These are phyloP conservation scores for Diaporthe ilicicola DNA, from an alignment of 2,329 filamentous ascomycete genomes.

Conservation along the genomic window DNA sequence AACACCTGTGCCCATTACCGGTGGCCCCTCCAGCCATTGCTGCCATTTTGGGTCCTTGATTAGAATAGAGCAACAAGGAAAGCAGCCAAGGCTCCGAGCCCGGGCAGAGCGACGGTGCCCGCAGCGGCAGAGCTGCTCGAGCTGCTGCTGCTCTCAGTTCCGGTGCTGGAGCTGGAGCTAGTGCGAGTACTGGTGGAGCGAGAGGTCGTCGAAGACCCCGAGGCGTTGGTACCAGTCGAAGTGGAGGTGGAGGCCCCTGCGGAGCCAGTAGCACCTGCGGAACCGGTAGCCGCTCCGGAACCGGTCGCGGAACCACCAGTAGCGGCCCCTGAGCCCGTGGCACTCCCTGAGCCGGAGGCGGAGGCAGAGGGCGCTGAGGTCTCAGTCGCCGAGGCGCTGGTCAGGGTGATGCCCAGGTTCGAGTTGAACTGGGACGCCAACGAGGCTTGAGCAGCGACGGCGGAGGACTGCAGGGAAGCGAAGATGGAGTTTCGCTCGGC, in stretches of 20 bases:
- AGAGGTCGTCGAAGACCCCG: neutral
- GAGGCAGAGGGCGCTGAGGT: neutral
- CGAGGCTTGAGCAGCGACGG: conserved; percentile 17
- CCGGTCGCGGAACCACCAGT: no score
- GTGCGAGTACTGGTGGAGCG: conserved; percentile 5
- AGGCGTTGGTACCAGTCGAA: neutral
- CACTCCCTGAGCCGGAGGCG: neutral
- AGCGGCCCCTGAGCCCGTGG: neutral
- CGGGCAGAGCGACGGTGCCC: conserved; percentile 2
- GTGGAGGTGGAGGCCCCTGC: neutral
- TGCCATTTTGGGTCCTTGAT: neutral
- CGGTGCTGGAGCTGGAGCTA: neutral
- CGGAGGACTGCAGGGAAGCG: conserved; percentile 23
- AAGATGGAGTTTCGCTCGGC: conserved; percentile 18
- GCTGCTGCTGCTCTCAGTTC: conserved; percentile 20
- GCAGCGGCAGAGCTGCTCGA: conserved; percentile 11
- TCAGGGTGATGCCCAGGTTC: conserved; percentile 2
- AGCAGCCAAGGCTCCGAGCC: conserved; percentile 15
- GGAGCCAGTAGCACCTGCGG: neutral
- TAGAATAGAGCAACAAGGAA: conserved; percentile 15
- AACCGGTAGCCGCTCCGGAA: neutral
- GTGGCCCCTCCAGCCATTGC: neutral
- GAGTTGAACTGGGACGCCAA: conserved; percentile 8
- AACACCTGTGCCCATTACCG: neutral
- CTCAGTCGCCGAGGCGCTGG: neutral